Evolutionary conservation across 1,284 basidiomycete genomes (phyloP), one percentile per base, ranked within the genome.

Genomic region (Malassezia obtusa): DNA sequence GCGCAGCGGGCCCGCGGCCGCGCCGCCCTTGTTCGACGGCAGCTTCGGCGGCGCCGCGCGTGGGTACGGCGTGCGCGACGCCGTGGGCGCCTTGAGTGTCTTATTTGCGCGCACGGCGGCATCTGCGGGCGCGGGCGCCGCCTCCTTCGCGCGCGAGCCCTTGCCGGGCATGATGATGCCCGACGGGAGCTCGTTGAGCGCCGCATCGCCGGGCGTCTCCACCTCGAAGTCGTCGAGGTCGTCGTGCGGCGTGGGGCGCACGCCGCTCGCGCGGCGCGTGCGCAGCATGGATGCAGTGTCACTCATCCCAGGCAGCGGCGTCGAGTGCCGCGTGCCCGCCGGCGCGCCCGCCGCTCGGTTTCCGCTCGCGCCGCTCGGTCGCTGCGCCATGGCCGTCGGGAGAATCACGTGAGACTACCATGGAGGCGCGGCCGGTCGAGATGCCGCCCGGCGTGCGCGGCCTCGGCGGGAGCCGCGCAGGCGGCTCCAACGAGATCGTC

Each of bases 251-350:
- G 35, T 12, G 28, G 5, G 14, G 14, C 35, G 40, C 25, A 19
- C 19, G 21, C 59, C 56, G 19, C 50, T 57, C 1, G 58, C 52
- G 40, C 67, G 59, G 14, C 65, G 60, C 17, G 54, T 63, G 9
- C 68, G 67, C 25, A 71, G 52, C 8, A 65, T 68, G 2, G 65
- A 67, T 15, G 67, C 68, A 15, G 68, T 71, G 14, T 63, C 59
- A 24, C 65, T 69, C 31, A 71, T 67, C 33, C 68, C 68, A 2
- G 68, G 65, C 7, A 71, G 49, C n/a, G 67, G 65, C 17, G 25
- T 38, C 45, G 32, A 25, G 30, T 24, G 28, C 26, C 37, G 36
- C 33, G n/a, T 10, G 26, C 33, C 36, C 17, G 36, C 26, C 3
- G 35, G 31, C 30, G 53, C 26, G 31, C 19, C 19, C 49, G 31